Conservation (phyloP, 805 yeast genomes). For the Cyberlindnera euphorbiae region DNA sequence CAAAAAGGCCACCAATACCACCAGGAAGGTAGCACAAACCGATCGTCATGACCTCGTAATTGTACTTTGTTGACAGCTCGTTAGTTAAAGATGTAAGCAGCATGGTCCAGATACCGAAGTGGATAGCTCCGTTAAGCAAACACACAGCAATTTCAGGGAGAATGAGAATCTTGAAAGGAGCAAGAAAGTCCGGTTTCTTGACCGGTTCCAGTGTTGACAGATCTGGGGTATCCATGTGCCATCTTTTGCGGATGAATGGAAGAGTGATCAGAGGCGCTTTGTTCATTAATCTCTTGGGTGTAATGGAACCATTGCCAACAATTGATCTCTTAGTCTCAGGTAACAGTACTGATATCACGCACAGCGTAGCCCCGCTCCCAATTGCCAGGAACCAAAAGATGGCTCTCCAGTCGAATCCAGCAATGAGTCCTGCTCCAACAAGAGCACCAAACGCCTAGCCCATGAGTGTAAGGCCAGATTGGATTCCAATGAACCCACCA, state of each 20-base stretch:
- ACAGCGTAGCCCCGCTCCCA: slow-evolving; percentile 46
- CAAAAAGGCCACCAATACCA: slow-evolving; percentile 61
- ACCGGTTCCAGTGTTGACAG: slow-evolving; percentile 25
- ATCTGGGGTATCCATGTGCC: slow-evolving; percentile 30
- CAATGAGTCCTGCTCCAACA: slow-evolving; percentile 43
- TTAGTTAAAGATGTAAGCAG: slow-evolving; percentile 62
- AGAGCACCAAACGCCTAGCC: slow-evolving; percentile 81
- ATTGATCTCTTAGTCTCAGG: slow-evolving; percentile 75
- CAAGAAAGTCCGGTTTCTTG: slow-evolving; percentile 26
- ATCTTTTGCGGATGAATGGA: slow-evolving; percentile 12
- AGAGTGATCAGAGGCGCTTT: slow-evolving; percentile 39
- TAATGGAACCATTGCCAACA: slow-evolving; percentile 70
- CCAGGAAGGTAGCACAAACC: slow-evolving; percentile 74
- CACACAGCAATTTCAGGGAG: slow-evolving; percentile 42
- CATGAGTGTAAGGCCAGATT: slow-evolving; percentile 57
- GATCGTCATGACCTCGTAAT: slow-evolving; percentile 47
- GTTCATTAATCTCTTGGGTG: slow-evolving; percentile 41
- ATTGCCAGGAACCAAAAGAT: slow-evolving; percentile 74
- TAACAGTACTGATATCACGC: slow-evolving; percentile 34
- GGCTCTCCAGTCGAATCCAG: slow-evolving; percentile 64
- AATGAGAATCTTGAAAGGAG: slow-evolving; percentile 40
- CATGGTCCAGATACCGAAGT: slow-evolving; percentile 68
- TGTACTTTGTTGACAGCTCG: slow-evolving; percentile 43
- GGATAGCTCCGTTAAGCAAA: slow-evolving; percentile 54
- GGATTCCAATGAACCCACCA: slow-evolving; percentile 66